Evolutionary conservation across 805 yeast species (phyloP).

Genomic region (Clavispora phyllophila): DNA sequence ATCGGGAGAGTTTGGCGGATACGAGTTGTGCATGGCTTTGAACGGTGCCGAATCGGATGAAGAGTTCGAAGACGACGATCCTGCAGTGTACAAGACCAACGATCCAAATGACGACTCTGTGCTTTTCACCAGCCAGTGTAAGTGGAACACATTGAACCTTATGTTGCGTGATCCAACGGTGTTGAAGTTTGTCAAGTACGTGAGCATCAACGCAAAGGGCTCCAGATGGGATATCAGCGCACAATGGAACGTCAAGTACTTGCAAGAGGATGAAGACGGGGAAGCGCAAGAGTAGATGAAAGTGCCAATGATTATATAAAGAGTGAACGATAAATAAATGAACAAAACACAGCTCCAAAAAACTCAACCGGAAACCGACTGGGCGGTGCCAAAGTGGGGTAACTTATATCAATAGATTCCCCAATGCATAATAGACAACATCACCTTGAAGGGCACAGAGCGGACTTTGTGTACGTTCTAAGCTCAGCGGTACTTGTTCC

Average conservation of each 20-base stretch:
- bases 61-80: constrained; percentile 60
- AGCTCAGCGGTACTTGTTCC: background rate
- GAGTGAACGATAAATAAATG: background rate
- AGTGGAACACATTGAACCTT: constrained; percentile 74
- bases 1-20: constrained; percentile 88
- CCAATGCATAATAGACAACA: no score
- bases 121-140: constrained; percentile 71
- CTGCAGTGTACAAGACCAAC: constrained; percentile 66
- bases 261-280: constrained; percentile 36
- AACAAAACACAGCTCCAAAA: no score
- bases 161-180: constrained; percentile 81
- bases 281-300: constrained; percentile 4
- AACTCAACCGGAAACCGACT: no score
- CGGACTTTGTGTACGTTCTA: background rate
- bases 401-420: no score
- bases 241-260: constrained; percentile 68
- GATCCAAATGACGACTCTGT: constrained; percentile 68
- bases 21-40: constrained; percentile 81
- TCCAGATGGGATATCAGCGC: constrained; percentile 87
- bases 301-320: background rate
- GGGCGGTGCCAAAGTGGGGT: background rate
- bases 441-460: background rate
- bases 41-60: constrained; percentile 44
- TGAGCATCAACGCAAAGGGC: constrained; percentile 81
- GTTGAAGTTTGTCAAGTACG: constrained; percentile 89